These are phyloP conservation scores for Umbelopsis vinacea DNA, from an alignment of 192 early-diverging fungal genomes.

Conservation along the genomic window DNA sequence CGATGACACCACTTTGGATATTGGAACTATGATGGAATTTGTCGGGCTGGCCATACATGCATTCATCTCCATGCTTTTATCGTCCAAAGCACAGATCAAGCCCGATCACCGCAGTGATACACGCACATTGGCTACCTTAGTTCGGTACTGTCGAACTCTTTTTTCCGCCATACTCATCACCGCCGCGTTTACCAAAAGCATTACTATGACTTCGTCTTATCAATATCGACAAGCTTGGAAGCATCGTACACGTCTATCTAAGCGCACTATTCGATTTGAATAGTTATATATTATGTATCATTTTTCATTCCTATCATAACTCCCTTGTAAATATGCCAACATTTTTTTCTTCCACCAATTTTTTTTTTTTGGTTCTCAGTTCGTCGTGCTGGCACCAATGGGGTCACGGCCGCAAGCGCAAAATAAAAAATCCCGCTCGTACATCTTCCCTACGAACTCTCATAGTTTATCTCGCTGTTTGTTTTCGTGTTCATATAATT, in stretches of 20 bases:
- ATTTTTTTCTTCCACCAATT: background rate
- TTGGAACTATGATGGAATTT: background rate
- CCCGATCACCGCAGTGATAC: background rate
- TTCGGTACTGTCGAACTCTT: constrained; percentile 15
- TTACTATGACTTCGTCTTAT: background rate
- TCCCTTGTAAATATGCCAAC: background rate
- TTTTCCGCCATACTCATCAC: constrained; percentile 2
- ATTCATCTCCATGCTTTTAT: background rate
- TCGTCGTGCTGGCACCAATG: constrained; percentile 15
- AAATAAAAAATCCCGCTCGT: constrained; percentile 8
- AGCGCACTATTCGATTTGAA: constrained; percentile 11
- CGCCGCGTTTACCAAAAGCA: constrained; percentile 6
- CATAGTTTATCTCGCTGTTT: background rate
- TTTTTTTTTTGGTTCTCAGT: constrained; percentile 3
- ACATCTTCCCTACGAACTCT: background rate
- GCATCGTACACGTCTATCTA: constrained; percentile 7
- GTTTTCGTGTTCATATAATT: background rate
- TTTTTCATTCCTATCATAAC: background rate
- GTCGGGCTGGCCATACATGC: background rate
- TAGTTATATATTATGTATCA: background rate
- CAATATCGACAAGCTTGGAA: constrained; percentile 14
- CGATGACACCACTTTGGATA: background rate
- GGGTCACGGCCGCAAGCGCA: background rate
- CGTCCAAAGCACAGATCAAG: constrained; percentile 10
- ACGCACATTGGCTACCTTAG: background rate